Conservation (phyloP, 2,329 filamentous ascomycete species). For the Emmonsiellopsis sp. region DNA sequence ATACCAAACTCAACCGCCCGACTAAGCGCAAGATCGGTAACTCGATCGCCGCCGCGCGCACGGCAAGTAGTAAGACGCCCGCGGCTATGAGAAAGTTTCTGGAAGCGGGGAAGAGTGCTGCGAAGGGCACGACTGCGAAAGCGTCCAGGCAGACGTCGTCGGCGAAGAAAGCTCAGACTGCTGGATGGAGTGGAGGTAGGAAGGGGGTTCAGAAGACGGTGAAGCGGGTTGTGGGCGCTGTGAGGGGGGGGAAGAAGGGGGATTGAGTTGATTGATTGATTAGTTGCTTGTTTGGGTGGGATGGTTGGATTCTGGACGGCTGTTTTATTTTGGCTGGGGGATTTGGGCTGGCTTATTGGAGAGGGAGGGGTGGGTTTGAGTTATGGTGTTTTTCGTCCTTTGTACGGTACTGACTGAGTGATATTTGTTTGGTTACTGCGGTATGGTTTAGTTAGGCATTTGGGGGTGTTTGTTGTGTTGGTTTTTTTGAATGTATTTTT, state of each 20-base stretch:
- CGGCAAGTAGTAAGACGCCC: slow-evolving; percentile 5
- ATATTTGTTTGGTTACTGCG: too few species aligned
- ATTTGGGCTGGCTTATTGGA: too few species aligned
- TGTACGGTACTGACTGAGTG: too few species aligned
- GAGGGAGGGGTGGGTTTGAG: too few species aligned
- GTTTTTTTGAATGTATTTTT: too few species aligned
- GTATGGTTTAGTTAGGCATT: too few species aligned
- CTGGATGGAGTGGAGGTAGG: neutral
- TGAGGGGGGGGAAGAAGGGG: neutral
- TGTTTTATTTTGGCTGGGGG: too few species aligned
- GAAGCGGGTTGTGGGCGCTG: neutral
- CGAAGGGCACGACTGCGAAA: neutral
- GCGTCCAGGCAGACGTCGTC: neutral
- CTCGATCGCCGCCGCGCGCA: slow-evolving; percentile 9
- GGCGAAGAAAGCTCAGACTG: neutral
- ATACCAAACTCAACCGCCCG: slow-evolving; percentile 4
- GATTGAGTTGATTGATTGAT: neutral
- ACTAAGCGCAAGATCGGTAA: slow-evolving; percentile 2
- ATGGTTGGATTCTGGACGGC: neutral
- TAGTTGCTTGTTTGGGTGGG: neutral
- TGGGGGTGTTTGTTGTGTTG: too few species aligned
- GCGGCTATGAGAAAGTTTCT: slow-evolving; percentile 8
- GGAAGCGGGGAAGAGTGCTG: neutral
- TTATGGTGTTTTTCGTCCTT: too few species aligned
- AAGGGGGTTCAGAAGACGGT: neutral